A percentile compares a stretch with the other conserved stretches of the same genome.
These are phyloP conservation scores for Trichoderma asperelloides DNA, from an alignment of 495 filamentous ascomycete genomes.

Conservation along the genomic window DNA sequence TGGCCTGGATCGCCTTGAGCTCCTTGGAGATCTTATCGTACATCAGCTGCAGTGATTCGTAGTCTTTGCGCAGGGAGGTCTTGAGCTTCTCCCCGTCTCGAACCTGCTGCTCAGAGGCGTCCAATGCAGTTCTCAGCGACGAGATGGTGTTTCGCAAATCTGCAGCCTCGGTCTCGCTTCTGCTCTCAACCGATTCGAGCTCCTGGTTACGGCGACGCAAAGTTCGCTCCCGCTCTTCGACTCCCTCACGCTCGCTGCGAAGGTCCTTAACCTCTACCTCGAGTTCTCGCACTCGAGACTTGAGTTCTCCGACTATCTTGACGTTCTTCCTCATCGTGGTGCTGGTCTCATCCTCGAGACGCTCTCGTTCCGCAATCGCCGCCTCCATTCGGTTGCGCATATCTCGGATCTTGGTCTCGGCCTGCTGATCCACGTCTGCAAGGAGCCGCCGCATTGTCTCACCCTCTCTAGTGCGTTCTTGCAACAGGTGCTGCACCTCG, in stretches of 20 bases:
- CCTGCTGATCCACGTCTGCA: conserved; percentile 73
- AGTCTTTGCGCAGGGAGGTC: conserved; percentile 57
- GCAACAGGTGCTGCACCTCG: conserved; percentile 80
- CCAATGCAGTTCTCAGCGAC: conserved; percentile 68
- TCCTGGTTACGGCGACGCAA: conserved; percentile 66
- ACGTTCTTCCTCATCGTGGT: conserved; percentile 64
- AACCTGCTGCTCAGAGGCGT: conserved; percentile 78
- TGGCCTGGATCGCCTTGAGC: conserved; percentile 31
- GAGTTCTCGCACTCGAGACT: conserved; percentile 64
- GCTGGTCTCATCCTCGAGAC: conserved; percentile 82
- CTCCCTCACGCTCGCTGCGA: conserved; percentile 56
- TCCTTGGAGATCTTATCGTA: conserved; percentile 77
- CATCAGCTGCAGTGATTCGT: conserved; percentile 67
- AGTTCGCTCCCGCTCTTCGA: conserved; percentile 53
- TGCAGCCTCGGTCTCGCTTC: conserved; percentile 57
- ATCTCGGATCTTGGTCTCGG: conserved; percentile 72
- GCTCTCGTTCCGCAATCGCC: conserved; percentile 83
- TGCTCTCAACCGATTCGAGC: conserved; percentile 58
- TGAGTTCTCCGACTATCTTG: conserved; percentile 81
- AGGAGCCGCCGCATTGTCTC: conserved; percentile 91
- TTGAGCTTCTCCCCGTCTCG: conserved; percentile 75
- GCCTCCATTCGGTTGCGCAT: conserved; percentile 85
- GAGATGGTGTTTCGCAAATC: conserved; percentile 72
- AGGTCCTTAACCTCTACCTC: conserved; percentile 68
- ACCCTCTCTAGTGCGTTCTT: conserved; percentile 84